Evolutionary conservation across 495 filamentous ascomycete genomes (phyloP), one percentile per base, ranked within the genome.

Genomic region (Penicillium pancosmium): DNA sequence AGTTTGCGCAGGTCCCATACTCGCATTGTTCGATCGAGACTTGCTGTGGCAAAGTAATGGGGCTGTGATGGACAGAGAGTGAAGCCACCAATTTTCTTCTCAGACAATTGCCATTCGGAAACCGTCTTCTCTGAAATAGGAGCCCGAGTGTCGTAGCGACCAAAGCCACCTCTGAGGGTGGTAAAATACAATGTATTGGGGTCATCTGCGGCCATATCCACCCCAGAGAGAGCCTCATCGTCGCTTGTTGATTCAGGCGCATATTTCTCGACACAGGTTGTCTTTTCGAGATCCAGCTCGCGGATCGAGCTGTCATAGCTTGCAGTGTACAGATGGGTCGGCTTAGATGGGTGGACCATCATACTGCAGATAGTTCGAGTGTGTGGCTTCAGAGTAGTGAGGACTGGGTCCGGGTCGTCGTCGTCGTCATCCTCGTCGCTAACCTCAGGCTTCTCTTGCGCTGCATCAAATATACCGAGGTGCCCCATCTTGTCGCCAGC

Each of bases 71-170:
- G 94, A 60, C 93, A 86, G 3, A 97, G 67, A 1, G 85, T 88
- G 76, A 97, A 97, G 2, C 94, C 94, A 23, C 95, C 95, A 52
- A 98, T 97, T 67, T 98, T 98, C 73, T 94, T 93, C 52, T 96
- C 91, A 1, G 87, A 88, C 10, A 98, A 75, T n/a, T 84, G 77
- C 81, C 88, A 93, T 7, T 86, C 76, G 4, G 92, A 84, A 5
- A 78, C 71, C 1, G 74, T 71, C 12, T 60, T 76, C n/a, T 82
- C 73, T 1, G 65, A 64, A 0, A 70, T 50, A 19, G 84, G 79
- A 5, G 83, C 78, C 15, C 92, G 86, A 52, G 88, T 82, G 58
- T 98, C 93, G 65, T 90, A 82, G 7, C 89, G 84, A 1, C 92
- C 92, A 54, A 98, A 84, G 8, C 73, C 76, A 35, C 94, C 94